phyloP scores from a whole-genome alignment of 768 basidiomycete species.

The Boletus edulis region DNA sequence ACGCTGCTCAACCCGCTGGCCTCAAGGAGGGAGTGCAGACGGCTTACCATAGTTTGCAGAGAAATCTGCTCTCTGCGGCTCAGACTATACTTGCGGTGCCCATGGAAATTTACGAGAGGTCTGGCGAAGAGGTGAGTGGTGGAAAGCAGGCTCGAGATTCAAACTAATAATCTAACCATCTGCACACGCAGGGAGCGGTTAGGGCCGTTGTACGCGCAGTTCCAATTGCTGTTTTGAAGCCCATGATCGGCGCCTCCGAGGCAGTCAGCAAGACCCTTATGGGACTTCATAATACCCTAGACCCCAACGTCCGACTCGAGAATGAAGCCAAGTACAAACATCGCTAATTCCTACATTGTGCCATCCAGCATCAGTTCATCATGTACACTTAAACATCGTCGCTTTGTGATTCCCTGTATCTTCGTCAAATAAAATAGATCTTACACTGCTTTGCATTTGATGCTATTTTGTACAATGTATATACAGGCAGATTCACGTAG shows the following conservation, averaged over 20 bases:
- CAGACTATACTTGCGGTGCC: constrained; percentile 98
- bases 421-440: background rate
- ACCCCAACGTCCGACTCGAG: constrained; percentile 79
- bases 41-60: constrained; percentile 86
- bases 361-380: constrained; percentile 15
- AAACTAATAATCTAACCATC: background rate
- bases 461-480: background rate
- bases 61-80: constrained; percentile 89
- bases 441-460: background rate
- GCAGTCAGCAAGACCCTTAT: constrained; percentile 94
- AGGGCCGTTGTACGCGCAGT: constrained; percentile 95
- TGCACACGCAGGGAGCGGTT: constrained; percentile 69
- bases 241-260: constrained; percentile 97
- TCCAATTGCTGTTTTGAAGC: constrained; percentile 94
- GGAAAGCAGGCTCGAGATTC: background rate
- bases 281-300: constrained; percentile 89
- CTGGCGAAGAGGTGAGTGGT: constrained; percentile 77
- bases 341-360: constrained; percentile 41
- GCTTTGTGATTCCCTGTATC: background rate
- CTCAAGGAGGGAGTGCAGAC: constrained; percentile 85
- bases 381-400: constrained; percentile 9
- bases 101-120: constrained; percentile 97
- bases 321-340: constrained; percentile 95
- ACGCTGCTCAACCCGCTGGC: constrained; percentile 86
- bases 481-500: background rate